Conservation (phyloP, 352 stramenopile species). For the Phytopythium oedochilum region DNA sequence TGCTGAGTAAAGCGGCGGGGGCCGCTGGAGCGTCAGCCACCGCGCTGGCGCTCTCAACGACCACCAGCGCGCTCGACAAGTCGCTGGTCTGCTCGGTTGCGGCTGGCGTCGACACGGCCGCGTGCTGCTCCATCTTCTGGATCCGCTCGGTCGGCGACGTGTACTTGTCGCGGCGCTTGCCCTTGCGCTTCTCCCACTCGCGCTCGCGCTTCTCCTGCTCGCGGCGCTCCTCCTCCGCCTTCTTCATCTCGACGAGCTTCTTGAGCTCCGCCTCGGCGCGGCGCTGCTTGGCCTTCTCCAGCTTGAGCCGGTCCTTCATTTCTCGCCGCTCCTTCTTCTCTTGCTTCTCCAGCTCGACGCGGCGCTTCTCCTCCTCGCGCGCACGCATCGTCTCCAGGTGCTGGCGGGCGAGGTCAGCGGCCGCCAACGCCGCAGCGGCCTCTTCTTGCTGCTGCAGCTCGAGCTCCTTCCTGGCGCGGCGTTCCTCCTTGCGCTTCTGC, state of each 20-base stretch:
- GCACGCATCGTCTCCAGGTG: constrained; percentile 33
- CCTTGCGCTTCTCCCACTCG: constrained; percentile 41
- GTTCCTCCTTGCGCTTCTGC: constrained; percentile 33
- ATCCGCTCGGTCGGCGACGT: constrained; percentile 48
- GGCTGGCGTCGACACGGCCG: constrained; percentile 10
- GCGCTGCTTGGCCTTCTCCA: constrained; percentile 30
- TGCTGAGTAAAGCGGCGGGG: background rate
- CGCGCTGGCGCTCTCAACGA: constrained; percentile 24
- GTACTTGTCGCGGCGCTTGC: constrained; percentile 58
- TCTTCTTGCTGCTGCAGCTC: constrained; percentile 36
- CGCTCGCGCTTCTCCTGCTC: constrained; percentile 32
- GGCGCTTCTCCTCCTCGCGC: constrained; percentile 33
- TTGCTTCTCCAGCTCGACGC: constrained; percentile 31
- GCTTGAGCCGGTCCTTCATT: constrained; percentile 34
- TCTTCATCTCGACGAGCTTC: constrained; percentile 32
- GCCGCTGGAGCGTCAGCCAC: background rate
- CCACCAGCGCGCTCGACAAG: constrained; percentile 42
- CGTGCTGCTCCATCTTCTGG: constrained; percentile 32
- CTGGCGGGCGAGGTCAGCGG: constrained; percentile 29
- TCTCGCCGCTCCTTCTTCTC: constrained; percentile 35
- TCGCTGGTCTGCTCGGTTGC: constrained; percentile 14
- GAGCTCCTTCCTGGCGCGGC: constrained; percentile 29
- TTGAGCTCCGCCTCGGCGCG: constrained; percentile 30
- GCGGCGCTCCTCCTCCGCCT: constrained; percentile 31
- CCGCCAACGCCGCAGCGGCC: constrained; percentile 20